Conservation (phyloP, 495 filamentous ascomycete genomes). For the Penicillium egyptiacum region DNA sequence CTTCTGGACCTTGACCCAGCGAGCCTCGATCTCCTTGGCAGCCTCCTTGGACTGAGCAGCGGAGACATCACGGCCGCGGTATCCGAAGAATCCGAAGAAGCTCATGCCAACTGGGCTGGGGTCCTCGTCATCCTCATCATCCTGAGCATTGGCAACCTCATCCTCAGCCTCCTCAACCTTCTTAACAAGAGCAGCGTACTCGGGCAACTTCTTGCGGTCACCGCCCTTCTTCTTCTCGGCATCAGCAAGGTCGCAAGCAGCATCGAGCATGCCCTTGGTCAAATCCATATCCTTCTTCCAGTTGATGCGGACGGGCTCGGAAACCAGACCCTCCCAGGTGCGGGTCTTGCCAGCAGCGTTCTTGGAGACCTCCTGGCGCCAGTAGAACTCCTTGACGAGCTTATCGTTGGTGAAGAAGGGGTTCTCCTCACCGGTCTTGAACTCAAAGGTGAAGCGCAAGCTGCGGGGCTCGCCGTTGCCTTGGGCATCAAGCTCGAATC, state of each 20-base stretch:
- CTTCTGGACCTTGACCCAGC: constrained; percentile 53
- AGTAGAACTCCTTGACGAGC: constrained; percentile 89
- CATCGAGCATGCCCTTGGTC: constrained; percentile 73
- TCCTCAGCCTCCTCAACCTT: constrained; percentile 39
- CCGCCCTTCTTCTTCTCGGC: constrained; percentile 55
- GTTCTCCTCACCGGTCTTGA: constrained; percentile 57
- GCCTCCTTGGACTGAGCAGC: constrained; percentile 67
- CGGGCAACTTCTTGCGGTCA: constrained; percentile 42
- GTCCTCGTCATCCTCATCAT: constrained; percentile 51
- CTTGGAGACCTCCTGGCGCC: constrained; percentile 53
- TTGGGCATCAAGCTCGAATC: constrained; percentile 69
- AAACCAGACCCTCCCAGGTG: constrained; percentile 67
- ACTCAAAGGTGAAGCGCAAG: constrained; percentile 46
- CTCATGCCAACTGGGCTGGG: constrained; percentile 59
- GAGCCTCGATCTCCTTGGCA: constrained; percentile 56
- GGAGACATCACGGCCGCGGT: constrained; percentile 60
- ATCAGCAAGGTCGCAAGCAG: constrained; percentile 65
- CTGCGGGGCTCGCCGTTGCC: constrained; percentile 52
- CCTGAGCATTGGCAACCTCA: constrained; percentile 28
- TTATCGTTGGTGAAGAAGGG: constrained; percentile 70
- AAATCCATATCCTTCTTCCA: constrained; percentile 87
- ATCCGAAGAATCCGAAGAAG: constrained; percentile 91
- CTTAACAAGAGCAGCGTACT: constrained; percentile 52
- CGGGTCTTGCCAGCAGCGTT: constrained; percentile 51
- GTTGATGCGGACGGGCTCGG: constrained; percentile 78